Base-by-base conservation (phyloP, 192 early-diverging fungal genomes). In the Podila epigama region DNA sequence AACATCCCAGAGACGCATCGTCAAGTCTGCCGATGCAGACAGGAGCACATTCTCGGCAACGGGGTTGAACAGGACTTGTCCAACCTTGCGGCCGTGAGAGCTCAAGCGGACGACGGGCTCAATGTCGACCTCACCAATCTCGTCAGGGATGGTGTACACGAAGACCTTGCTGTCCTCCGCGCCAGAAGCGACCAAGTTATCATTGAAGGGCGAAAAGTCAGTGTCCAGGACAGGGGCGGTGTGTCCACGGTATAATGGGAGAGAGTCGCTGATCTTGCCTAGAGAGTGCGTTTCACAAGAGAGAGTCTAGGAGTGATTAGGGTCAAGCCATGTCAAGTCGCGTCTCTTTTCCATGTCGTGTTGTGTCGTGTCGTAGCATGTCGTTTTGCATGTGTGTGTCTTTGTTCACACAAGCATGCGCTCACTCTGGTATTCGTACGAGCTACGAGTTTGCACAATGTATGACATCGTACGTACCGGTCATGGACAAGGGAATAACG, bases 51-150 rank as follows among this genome's bases (percentile, higher is more conserved):
- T 96, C 51, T 95, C 94, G 16, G 98, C 98, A 1, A 90, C 90
- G 25, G 98, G 98, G 83, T 99, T 95, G 88, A 98, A 99, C 42
- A 92, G 80, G 29, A 98, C 97, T 69, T 99, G 97, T n/a, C 97
- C 98, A 35, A 99, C 98, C 88, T 98, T 93, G 44, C 92, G 87
- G 32, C 67, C 92, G 64, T 98, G 96, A 1, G 96, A 95, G 35
- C 69, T 88, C 37, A 99, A 85, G 51, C 92, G 92, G 48, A 89
- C 78, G 37, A 92, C 81, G 35, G 98, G 97, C 51, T 89, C 83
- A 42, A 92, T 88, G 40, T 95, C 86, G 13, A 69, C 77, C 83
- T 91, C 85, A 16, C 70, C 73, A 79, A 85, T 81, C 67, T 92
- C 91, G 60, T 92, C 89, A 0, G 96, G 96, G 70, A 99, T 94